A percentile compares a stretch with the other conserved stretches of the same genome.
Evolutionary conservation across 768 basidiomycete genomes (phyloP).

Genomic region (Punctularia strigosozonata): DNA sequence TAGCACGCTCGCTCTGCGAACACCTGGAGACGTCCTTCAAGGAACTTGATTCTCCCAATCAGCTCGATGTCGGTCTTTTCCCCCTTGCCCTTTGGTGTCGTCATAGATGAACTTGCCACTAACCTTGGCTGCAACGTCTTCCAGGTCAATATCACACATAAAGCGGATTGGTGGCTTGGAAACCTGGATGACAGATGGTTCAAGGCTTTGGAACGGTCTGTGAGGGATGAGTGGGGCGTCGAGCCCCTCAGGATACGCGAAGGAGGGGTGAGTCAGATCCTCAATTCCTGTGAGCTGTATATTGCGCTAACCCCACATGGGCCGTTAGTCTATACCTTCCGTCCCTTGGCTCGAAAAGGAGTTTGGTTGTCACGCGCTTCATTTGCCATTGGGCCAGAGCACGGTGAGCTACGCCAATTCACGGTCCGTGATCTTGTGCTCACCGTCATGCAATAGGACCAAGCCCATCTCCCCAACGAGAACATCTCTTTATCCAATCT

Average conservation of each 20-base stretch:
- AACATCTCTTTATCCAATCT: conserved; percentile 80
- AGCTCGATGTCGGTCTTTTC: conserved; percentile 40
- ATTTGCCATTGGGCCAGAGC: conserved; percentile 91
- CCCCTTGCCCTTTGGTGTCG: neutral
- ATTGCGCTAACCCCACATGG: no score
- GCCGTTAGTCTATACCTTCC: conserved; percentile 78
- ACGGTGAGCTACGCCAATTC: conserved; percentile 35
- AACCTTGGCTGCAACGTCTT: neutral
- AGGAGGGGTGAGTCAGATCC: conserved; percentile 80
- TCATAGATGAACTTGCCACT: neutral
- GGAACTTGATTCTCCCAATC: conserved; percentile 54
- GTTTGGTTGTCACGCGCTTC: conserved; percentile 80
- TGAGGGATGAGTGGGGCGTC: conserved; percentile 79
- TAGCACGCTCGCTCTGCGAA: conserved; percentile 47
- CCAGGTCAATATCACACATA: conserved; percentile 70
- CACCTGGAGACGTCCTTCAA: conserved; percentile 52
- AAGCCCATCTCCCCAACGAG: conserved; percentile 91
- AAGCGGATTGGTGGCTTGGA: conserved; percentile 95
- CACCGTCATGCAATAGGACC: conserved; percentile 39
- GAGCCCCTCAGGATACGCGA: conserved; percentile 84
- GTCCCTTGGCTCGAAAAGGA: conserved; percentile 90
- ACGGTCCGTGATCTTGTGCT: conserved; percentile 3
- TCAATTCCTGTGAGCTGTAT: no score
- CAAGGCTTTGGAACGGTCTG: conserved; percentile 69
- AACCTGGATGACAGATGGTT: conserved; percentile 80